phyloP scores from a whole-genome alignment of 352 stramenopile species.

The Phytophthora vignae region DNA sequence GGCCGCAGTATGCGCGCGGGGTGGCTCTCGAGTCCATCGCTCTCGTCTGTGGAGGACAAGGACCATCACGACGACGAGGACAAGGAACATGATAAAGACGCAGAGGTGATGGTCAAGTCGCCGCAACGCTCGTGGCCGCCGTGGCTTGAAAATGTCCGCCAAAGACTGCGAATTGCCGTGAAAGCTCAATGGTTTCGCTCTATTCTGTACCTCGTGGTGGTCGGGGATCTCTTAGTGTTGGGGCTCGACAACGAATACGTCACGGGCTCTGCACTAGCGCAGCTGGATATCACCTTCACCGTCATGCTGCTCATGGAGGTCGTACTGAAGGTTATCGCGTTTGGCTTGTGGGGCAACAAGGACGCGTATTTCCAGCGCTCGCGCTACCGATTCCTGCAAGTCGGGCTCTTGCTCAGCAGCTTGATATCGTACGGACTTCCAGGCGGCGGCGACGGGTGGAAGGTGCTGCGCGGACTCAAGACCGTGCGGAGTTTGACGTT shows the following conservation, averaged over 20 bases:
- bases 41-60: conserved; percentile 20
- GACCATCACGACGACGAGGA: conserved; percentile 8
- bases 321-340: conserved; percentile 60
- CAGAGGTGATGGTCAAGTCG: conserved; percentile 13
- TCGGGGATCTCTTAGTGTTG: conserved; percentile 63
- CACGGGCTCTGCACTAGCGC: conserved; percentile 28
- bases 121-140: conserved; percentile 4
- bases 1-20: conserved; percentile 11
- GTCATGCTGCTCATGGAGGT: conserved; percentile 67
- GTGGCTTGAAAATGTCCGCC: conserved; percentile 41
- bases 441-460: conserved; percentile 40
- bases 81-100: neutral
- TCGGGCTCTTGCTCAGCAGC: conserved; percentile 53
- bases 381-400: conserved; percentile 60
- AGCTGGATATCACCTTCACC: conserved; percentile 72
- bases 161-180: conserved; percentile 40
- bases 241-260: conserved; percentile 66
- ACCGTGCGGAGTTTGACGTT: conserved; percentile 71
- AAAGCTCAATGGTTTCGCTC: conserved; percentile 59
- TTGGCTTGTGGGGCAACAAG: conserved; percentile 48
- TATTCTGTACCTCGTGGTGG: conserved; percentile 52
- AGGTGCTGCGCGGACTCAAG: conserved; percentile 72
- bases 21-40: conserved; percentile 17
- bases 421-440: conserved; percentile 55
- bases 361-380: conserved; percentile 66